phyloP scores from a whole-genome alignment of 148 eudicot genomes.

The Talinum fruticosum region DNA sequence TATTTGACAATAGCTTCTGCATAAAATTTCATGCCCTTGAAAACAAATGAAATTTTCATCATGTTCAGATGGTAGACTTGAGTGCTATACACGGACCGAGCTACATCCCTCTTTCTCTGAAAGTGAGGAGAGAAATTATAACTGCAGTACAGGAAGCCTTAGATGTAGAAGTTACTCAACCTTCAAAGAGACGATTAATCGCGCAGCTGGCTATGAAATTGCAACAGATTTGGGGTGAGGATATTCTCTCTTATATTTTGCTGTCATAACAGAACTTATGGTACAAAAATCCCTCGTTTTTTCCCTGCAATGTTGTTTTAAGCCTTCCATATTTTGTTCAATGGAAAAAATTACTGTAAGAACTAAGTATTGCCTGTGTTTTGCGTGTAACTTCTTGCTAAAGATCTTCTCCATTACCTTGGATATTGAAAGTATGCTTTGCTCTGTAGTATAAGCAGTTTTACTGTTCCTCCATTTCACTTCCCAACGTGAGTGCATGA shows the following conservation, averaged over 20 bases:
- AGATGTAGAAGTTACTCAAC: slow-evolving; percentile 46
- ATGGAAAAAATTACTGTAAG: no score
- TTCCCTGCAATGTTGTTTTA: no score
- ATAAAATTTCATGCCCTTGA: background rate
- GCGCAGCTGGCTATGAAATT: slow-evolving; percentile 51
- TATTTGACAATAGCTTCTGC: background rate
- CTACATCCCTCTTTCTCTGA: slow-evolving; percentile 52
- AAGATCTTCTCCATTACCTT: no score
- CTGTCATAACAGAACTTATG: background rate
- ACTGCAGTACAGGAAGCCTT: slow-evolving; percentile 55
- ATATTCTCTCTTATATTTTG: background rate
- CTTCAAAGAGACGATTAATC: slow-evolving; percentile 54
- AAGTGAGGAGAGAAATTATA: slow-evolving; percentile 55
- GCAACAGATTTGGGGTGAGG: slow-evolving; percentile 77
- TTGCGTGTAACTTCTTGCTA: no score
- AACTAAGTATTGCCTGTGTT: no score
- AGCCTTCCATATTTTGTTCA: no score
- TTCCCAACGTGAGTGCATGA: no score
- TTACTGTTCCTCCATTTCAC: no score
- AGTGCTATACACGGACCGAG: slow-evolving; percentile 59
- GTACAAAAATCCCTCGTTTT: no score
- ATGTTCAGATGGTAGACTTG: slow-evolving; percentile 60
- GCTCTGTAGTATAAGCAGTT: no score
- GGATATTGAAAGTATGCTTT: no score
- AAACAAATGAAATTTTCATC: background rate